Base-by-base conservation (phyloP, 116 monocot species). In the Papilionanthe hybrid region DNA sequence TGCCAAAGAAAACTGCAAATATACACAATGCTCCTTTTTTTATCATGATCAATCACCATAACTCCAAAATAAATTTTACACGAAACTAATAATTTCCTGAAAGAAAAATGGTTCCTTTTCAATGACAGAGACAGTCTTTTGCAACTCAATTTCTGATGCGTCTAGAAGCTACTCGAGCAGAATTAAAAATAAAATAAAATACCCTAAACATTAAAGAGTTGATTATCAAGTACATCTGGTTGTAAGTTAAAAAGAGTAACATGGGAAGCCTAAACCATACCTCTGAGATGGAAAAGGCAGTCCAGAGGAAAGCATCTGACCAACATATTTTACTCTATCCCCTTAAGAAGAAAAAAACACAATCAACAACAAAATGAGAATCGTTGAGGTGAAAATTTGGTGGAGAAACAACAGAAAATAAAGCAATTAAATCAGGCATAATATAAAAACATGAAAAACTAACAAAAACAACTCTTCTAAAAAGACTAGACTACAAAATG, bases 241-340 rank as follows among this genome's bases (percentile, higher is more conserved):
- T 69, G 69, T 37, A 37, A 37, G 4, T 37, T 69, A 69, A 32
- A 37, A 69, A 32, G 3, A 23, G 7, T 15, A 10, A 69, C 15
- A 37, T 69, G 37, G 23, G 17, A 69, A 37, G 30, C 27, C 8
- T 30, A 69, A 58, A 41, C 37, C 27, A 71, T 81, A 89, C 91
- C 86, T 93, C 43, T 84, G 87, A 69, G 85, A 37, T 42, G 84
- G 91, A 48, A 89, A 77, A 78, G 89, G 78, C 87, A 87, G 80
- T 30, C 92, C 92, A 72, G 84, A 43, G 66, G 88, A 80, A 80
- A 74, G 82, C 55, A 88, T 12, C 22, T 86, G 53, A 53, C 98
- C 98, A n/a, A 98, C 83, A 87, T 88, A 98, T 83, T 78, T 92
- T 47, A 98, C 92, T 77, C 92, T 86, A 84, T 98, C 98, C 75